Evolutionary conservation across 192 early-diverging fungal genomes (phyloP).

Genomic region (Coemansia sp.): DNA sequence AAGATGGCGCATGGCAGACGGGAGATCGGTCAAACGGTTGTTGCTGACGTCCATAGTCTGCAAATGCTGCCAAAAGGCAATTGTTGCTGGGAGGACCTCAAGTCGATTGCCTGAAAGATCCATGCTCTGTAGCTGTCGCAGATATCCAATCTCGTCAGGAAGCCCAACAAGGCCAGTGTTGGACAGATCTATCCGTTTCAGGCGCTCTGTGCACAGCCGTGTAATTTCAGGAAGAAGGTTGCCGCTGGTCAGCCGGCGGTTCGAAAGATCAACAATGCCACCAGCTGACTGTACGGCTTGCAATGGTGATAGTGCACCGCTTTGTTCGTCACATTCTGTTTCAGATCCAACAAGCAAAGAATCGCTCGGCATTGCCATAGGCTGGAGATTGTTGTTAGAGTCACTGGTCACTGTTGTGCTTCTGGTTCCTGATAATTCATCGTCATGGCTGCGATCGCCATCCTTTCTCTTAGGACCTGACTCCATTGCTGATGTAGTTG

Average conservation of each 20-base stretch:
- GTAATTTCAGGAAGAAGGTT: slow-evolving; percentile 24
- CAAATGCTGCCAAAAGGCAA: slow-evolving; percentile 34
- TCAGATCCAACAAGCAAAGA: background rate
- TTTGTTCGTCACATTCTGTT: slow-evolving; percentile 2
- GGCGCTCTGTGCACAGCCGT: slow-evolving; percentile 8
- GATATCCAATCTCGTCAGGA: slow-evolving; percentile 39
- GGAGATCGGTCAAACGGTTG: slow-evolving; percentile 22
- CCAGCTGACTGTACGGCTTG: background rate
- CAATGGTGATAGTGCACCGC: background rate
- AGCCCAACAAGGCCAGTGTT: slow-evolving; percentile 24
- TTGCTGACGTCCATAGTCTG: slow-evolving; percentile 11
- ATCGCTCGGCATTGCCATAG: background rate
- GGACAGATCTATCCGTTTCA: slow-evolving; percentile 23
- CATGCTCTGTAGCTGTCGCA: slow-evolving; percentile 29
- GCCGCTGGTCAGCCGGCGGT: background rate
- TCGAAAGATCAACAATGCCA: slow-evolving; percentile 21
- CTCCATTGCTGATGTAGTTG: too few relatives aligned
- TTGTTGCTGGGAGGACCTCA: slow-evolving; percentile 20
- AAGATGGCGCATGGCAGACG: slow-evolving; percentile 32
- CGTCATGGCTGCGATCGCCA: background rate
- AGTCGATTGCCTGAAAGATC: slow-evolving; percentile 34
- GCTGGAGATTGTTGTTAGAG: background rate
- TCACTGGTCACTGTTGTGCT: background rate
- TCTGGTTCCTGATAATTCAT: background rate
- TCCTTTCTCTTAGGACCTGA: too few relatives aligned